Percentiles rank a stretch among this genome's conserved stretches.
phyloP scores from a whole-genome alignment of 1,284 basidiomycete genomes.

The Xanthoconium separans region DNA sequence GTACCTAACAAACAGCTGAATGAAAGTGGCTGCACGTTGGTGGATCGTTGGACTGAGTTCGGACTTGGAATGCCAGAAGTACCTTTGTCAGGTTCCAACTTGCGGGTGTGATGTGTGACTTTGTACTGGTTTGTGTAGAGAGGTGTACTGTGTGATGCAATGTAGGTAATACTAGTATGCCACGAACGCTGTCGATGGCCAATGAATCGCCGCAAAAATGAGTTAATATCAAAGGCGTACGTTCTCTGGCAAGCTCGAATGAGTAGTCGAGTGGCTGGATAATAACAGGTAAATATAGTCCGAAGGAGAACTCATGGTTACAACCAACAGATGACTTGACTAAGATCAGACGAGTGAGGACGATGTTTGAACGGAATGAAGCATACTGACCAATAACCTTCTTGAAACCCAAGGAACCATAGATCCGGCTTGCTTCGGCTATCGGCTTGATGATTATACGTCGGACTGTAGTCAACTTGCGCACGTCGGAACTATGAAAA shows the following conservation, averaged over 20 bases:
- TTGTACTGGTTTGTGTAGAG: conserved; percentile 92
- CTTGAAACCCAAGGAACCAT: conserved; percentile 83
- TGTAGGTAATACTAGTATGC: conserved; percentile 97
- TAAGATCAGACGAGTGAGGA: not conserved
- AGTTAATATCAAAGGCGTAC: conserved; percentile 40
- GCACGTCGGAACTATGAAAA: conserved; percentile 54
- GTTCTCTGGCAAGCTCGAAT: conserved; percentile 77
- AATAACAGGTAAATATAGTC: conserved; percentile 94
- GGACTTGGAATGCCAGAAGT: conserved; percentile 97
- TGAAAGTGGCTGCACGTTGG: conserved; percentile 81
- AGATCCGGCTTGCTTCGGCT: conserved; percentile 82
- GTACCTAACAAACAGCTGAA: conserved; percentile 81
- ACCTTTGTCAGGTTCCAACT: conserved; percentile 73
- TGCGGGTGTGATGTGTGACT: conserved; percentile 89
- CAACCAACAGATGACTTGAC: not conserved
- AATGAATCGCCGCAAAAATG: not conserved
- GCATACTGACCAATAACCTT: conserved; percentile 75
- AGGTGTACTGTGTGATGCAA: conserved; percentile 61
- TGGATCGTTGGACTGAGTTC: conserved; percentile 90
- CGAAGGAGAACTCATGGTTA: conserved; percentile 82
- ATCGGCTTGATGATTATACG: conserved; percentile 65
- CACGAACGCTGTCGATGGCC: conserved; percentile 64
- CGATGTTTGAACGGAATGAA: not conserved
- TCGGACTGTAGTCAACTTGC: conserved; percentile 58
- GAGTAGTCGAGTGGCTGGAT: conserved; percentile 92